Evolutionary conservation across 2,329 filamentous ascomycete species (phyloP), one percentile per base, ranked within the genome.

Genomic region (Stromatinia cepivora): DNA sequence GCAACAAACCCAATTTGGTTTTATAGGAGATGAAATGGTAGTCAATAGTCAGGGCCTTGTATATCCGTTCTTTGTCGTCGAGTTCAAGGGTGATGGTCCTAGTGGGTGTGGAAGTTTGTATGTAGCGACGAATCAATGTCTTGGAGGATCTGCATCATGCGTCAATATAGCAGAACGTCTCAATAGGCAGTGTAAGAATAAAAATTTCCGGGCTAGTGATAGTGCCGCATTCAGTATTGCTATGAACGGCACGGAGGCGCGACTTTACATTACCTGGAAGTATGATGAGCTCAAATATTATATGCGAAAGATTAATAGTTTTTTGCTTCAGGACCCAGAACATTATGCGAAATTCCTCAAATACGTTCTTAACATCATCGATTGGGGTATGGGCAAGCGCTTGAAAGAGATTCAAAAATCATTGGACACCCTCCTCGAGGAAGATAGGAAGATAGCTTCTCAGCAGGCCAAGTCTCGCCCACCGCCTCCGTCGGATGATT

Each of bases 181-280:
- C 22, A 77, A 75, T 67, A 48, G 53, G 22, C 72, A 69, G 69
- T 28, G 76, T 70, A 10, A 22, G 34, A 52, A 75, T 69, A 22
- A 73, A 68, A 46, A 72, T 48, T 50, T 75, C 28, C 58, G 50
- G 46, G 66, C 58, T 6, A 72, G 79, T 48, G 64, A 77, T 53
- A 79, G 70, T 65, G 70, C 76, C 4, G 73, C 75, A 13, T 81
- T 79, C 66, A 75, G 72, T 63, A 74, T 81, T 63, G 78, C 79
- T 48, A 81, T 80, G 75, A 79, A 3, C 75, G 57, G 31, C n/a
- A 45, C 20, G 39, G 28, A 61, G n/a, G 57, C 57, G 25, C 57
- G 57, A n/a, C 57, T 39, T 0, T 61, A 22, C 39, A 39, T 61
- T 17, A 76, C 78, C 8, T 81, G 77, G 79, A 80, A 79, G 72